Evolutionary conservation across 2,329 filamentous ascomycete genomes (phyloP).

Genomic region (Aureobasidium mangrovei): DNA sequence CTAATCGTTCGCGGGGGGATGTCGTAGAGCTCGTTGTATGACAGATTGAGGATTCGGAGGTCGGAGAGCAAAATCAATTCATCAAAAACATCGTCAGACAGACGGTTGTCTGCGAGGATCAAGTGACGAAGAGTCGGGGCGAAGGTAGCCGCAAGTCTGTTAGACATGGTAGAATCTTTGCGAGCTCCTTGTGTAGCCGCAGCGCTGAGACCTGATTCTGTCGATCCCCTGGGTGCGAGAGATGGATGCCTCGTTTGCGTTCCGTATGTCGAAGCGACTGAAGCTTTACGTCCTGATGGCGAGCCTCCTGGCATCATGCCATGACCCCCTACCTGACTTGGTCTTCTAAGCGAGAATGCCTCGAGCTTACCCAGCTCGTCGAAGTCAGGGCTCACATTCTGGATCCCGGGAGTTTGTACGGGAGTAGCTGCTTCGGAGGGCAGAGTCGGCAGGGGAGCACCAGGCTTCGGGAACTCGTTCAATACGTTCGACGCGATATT

Average conservation of each 20-base stretch:
- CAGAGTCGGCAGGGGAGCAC: slow-evolving; percentile 47
- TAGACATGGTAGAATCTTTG: slow-evolving; percentile 84
- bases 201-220: slow-evolving; percentile 32
- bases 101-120: slow-evolving; percentile 84
- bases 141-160: slow-evolving; percentile 76
- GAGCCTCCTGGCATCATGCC: slow-evolving; percentile 64
- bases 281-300: slow-evolving; percentile 44
- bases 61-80: slow-evolving; percentile 76
- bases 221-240: slow-evolving; percentile 58
- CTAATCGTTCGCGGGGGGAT: slow-evolving; percentile 82
- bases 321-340: slow-evolving; percentile 62
- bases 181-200: slow-evolving; percentile 52
- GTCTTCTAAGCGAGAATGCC: slow-evolving; percentile 57
- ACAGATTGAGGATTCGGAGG: slow-evolving; percentile 80
- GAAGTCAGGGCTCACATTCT: slow-evolving; percentile 57
- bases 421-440: slow-evolving; percentile 31
- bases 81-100: slow-evolving; percentile 92
- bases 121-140: slow-evolving; percentile 75
- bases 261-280: slow-evolving; percentile 71
- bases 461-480: slow-evolving; percentile 79
- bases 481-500: slow-evolving; percentile 95
- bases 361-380: slow-evolving; percentile 67
- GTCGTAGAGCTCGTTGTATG: slow-evolving; percentile 90
- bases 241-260: slow-evolving; percentile 60
- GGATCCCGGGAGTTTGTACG: slow-evolving; percentile 22